These are phyloP conservation scores for Lepiota subincarnata DNA, from an alignment of 768 basidiomycete genomes.

Conservation along the genomic window DNA sequence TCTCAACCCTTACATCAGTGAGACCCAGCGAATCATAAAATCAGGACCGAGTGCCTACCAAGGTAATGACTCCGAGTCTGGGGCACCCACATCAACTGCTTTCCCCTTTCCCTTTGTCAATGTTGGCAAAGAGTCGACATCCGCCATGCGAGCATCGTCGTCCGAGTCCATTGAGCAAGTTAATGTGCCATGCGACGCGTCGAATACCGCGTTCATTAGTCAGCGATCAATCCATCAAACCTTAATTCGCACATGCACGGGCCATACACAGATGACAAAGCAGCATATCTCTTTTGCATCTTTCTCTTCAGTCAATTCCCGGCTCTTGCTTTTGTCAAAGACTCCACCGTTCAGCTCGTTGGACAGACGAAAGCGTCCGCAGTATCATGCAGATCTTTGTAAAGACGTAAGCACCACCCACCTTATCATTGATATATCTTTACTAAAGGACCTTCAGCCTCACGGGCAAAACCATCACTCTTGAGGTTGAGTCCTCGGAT, in stretches of 20 bases:
- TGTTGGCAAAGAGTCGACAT: constrained; percentile 34
- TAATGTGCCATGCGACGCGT: constrained; percentile 16
- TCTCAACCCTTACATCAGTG: constrained; percentile 77
- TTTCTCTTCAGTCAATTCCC: constrained; percentile 21
- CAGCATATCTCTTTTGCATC: constrained; percentile 14
- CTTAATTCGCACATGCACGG: constrained; percentile 33
- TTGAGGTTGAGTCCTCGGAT: constrained; percentile 96
- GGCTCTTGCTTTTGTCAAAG: constrained; percentile 82
- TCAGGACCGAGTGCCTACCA: constrained; percentile 52
- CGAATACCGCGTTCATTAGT: constrained; percentile 12
- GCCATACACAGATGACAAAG: constrained; percentile 43
- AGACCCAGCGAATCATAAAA: constrained; percentile 11
- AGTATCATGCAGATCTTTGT: constrained; percentile 95
- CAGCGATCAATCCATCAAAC: constrained; percentile 21
- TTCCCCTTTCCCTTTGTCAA: constrained; percentile 72
- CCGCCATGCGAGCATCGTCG: constrained; percentile 49
- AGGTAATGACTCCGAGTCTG: constrained; percentile 68
- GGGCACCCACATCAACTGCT: constrained; percentile 39
- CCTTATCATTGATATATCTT: background rate
- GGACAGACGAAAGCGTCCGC: constrained; percentile 82
- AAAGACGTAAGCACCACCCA: constrained; percentile 68
- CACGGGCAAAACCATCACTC: constrained; percentile 98
- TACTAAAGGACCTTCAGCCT: constrained; percentile 49
- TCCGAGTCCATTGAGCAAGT: constrained; percentile 50
- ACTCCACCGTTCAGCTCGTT: constrained; percentile 89